Conservation (phyloP, 2,329 filamentous ascomycete genomes). For the Metarhizium album region DNA sequence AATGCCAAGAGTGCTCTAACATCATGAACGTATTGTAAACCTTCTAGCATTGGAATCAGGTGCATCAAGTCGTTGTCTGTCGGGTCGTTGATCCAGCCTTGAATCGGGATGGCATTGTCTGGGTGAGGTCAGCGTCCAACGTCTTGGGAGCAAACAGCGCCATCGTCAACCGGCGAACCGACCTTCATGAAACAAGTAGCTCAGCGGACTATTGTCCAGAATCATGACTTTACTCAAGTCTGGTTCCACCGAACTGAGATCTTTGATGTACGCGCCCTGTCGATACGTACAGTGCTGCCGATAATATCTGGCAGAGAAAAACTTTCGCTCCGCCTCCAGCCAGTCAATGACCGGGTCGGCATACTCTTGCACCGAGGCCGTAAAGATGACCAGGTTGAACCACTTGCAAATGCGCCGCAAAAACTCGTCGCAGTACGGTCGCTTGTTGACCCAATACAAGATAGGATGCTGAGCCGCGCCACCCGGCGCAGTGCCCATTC, state of each 20-base stretch:
- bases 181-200: slow-evolving; percentile 99
- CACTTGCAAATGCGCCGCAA: slow-evolving; percentile 86
- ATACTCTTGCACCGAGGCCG: slow-evolving; percentile 95
- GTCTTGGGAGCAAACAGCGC: background rate
- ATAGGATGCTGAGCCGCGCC: slow-evolving; percentile 76
- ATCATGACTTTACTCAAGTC: slow-evolving; percentile 98
- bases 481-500: slow-evolving; percentile 53
- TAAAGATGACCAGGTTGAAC: slow-evolving; percentile 97
- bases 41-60: slow-evolving; percentile 84
- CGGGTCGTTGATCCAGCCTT: slow-evolving; percentile 98
- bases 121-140: slow-evolving; percentile 7
- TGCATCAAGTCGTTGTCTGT: slow-evolving; percentile 94
- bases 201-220: slow-evolving; percentile 93
- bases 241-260: slow-evolving; percentile 89
- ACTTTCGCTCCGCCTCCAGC: slow-evolving; percentile 94
- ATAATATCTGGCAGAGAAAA: slow-evolving; percentile 88
- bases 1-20: slow-evolving; percentile 83
- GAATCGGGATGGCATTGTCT: slow-evolving; percentile 99
- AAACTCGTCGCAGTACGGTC: slow-evolving; percentile 94
- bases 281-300: slow-evolving; percentile 93
- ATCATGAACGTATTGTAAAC: slow-evolving; percentile 91
- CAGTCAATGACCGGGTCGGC: slow-evolving; percentile 98
- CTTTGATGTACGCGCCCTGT: slow-evolving; percentile 96
- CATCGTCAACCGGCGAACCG: slow-evolving; percentile 19
- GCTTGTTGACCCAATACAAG: slow-evolving; percentile 96